Evolutionary conservation across 2,329 filamentous ascomycete genomes (phyloP).

Genomic region (Neonectria sp.): DNA sequence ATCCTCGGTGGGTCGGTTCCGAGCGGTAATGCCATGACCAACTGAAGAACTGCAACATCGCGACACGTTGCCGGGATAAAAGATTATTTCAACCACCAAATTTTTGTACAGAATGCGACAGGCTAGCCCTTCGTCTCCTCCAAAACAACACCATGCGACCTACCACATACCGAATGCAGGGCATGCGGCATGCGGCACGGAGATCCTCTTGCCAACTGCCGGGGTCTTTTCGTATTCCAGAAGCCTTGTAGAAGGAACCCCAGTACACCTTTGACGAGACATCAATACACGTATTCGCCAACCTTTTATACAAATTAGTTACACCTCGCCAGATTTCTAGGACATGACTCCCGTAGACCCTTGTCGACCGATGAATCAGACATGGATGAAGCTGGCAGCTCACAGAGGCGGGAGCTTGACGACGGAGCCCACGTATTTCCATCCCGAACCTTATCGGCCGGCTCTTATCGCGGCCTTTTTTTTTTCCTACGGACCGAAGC

Average conservation of each 20-base stretch:
- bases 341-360: background rate
- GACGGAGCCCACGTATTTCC: constrained; percentile 45
- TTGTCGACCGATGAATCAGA: background rate
- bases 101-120: background rate
- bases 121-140: background rate
- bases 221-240: constrained; percentile 28
- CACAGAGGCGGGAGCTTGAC: background rate
- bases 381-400: constrained; percentile 10
- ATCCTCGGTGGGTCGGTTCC: background rate
- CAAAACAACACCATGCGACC: constrained; percentile 16
- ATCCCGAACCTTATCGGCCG: constrained; percentile 44
- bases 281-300: background rate
- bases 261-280: background rate
- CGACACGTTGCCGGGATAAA: background rate
- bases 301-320: too few relatives aligned
- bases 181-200: constrained; percentile 14
- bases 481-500: constrained; percentile 35
- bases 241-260: constrained; percentile 20
- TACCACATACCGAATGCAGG: constrained; percentile 15
- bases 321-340: background rate
- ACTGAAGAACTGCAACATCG: background rate
- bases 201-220: constrained; percentile 14
- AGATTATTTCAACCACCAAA: background rate
- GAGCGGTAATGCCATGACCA: background rate
- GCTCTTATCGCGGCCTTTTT: constrained; percentile 43